Base-by-base conservation (phyloP, 2,329 filamentous ascomycete species). In the Phaeosphaeriaceae sp. region DNA sequence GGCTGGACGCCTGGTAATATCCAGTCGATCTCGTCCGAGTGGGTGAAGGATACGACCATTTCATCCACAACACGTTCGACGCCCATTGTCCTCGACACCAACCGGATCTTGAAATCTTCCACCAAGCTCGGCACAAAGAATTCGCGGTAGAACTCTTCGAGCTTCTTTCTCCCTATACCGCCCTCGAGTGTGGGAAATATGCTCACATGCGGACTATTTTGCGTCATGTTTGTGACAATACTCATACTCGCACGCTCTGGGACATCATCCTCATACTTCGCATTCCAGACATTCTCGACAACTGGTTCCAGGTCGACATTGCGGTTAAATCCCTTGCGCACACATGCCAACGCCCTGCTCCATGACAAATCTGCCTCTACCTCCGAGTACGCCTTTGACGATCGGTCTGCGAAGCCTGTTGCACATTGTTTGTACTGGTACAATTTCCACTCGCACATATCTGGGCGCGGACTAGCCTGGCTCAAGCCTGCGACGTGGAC, bases 41-140 rank as follows among this genome's bases (percentile, higher is more conserved):
- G 86, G 32, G 82, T 82, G 64, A 88, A 88, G 0, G 79, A 80
- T 4, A 86, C 67, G 17, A 86, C 78, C 71, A 88, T 81, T 65
- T 88, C 86, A 61, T 88, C 86, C 2, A 87, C 86, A 2, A 89
- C 79, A 2, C 84, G 80, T 67, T 88, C 85, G 0, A 81, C 77
- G 6, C 86, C 86, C 2, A 85, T 77, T 0, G 86, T 88, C 19
- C 86, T 80, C 9, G 82, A 85, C 8, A 88, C 71, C 8, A 88
- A 76, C 17, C 82, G 79, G 32, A 88, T 82, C 15, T 78, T 78
- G 70, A 87, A 81, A 17, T 83, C 83, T 0, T 83, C 81, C 3
- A 86, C 86, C 35, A 85, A 80, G 32, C 78, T 78, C 0, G 82
- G 81, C 7, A 86, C 79, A 72, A 88, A 88, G 60, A 83, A 83